Evolutionary conservation across 768 basidiomycete genomes (phyloP), one percentile per base, ranked within the genome.

Genomic region (Tricholoma sp.): DNA sequence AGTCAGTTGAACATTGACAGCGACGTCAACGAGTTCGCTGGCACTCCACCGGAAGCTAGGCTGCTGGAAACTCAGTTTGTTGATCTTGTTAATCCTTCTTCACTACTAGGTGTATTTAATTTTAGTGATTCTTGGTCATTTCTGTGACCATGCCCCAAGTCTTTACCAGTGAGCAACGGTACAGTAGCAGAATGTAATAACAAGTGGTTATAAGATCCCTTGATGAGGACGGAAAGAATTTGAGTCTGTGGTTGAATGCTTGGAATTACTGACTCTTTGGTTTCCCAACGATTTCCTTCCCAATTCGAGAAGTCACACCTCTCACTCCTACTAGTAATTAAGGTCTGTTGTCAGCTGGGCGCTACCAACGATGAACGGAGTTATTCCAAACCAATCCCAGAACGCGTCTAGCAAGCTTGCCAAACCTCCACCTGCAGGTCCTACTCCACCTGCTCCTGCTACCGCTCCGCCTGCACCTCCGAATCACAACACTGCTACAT

Each of bases 401-500:
- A 73, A 66, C 69, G 69, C 74, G 62, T 71, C 74, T 55, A 63
- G 72, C 22, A 76, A 74, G 52, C 74, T 70, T 27, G 70, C 77
- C 18, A 83, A 80, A 65, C 79, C 81, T 22, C 80, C 77, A n/a
- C 79, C 83, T n/a, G 62, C 75, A 43, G 80, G 81, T 22, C 83
- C 82, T 63, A 78, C 83, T 37, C 83, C 82, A 52, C 84, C 85
- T 57, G 80, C 83, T 32, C 87, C 85, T 56, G 74, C 76, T 54
- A 75, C 80, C 49, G 77, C 80, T 41, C 83, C 83, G 39, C 83
- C 84, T 22, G 76, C 73, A 14, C 81, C 82, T 51, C 81, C 83
- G 49, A 79, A 68, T 61, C 74, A 77, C 57, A 54, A 73, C 31
- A 69, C 72, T 61, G 54, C 72, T 56, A 59, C 69, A 34, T 67